Evolutionary conservation across 108 stramenopile species (phyloP), one percentile per base, ranked within the genome.

Genomic region (Epithemia pelagica): DNA sequence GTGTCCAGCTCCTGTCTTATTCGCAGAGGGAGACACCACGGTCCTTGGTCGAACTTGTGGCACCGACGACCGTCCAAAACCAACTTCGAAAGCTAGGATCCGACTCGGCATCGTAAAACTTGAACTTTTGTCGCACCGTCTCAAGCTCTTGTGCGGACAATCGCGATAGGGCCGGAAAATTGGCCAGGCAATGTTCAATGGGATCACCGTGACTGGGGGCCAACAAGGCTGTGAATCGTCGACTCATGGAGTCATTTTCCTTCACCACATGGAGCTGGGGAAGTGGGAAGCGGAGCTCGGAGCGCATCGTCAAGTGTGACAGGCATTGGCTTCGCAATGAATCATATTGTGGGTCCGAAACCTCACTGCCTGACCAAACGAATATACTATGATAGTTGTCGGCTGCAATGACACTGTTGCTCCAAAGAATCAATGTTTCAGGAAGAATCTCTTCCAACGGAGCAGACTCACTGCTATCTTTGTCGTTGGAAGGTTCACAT

Each of bases 191-290:
- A 59, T 68, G 67, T 30, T 68, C 67, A 15, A 58, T 29, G 8
- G 58, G 58, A 52, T 59, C 58, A 31, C 20, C 71, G 54, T 85
- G 78, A 5, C 78, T 70, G 21, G 84, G 84, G 55, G 84, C 78
- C 37, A 85, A 59, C 15, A 75, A 73, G 2, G 79, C 51, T 1
- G 78, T 85, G 62, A 85, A 79, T 23, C 79, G 54, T 31, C 84
- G 78, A 62, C 80, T 74, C 84, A 85, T 85, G 26, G 84, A 85
- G 66, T 85, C 84, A n/a, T 73, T 78, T 51, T 85, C 84, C 0
- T 32, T 52, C 5, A 85, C 37, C 30, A 69, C 64, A 64, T 78
- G 75, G 0, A 85, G 37, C 64, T 68, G 54, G 1, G 84, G 80
- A 67, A 71, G 59, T n/a, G 84, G 84, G 51, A 85, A 85, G 24